Conservation (phyloP, 1,139 yeast species). For the Kodamaea derodonti region DNA sequence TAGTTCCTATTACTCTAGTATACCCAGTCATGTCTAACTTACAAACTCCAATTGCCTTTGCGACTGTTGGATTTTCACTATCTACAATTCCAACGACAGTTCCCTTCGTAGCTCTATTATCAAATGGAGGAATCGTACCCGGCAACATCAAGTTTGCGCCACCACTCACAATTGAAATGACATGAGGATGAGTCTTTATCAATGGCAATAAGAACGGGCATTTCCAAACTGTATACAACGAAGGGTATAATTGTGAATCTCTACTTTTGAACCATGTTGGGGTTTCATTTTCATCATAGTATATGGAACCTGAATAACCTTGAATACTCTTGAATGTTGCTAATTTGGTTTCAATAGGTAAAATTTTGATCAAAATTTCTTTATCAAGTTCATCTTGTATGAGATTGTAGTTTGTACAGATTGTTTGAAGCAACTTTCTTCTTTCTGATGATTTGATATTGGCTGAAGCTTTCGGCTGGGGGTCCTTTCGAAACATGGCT, state of each 20-base stretch:
- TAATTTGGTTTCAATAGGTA: constrained; percentile 63
- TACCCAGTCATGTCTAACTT: constrained; percentile 45
- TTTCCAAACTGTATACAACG: constrained; percentile 70
- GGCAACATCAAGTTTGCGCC: constrained; percentile 94
- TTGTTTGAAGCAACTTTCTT: constrained; percentile 49
- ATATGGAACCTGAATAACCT: constrained; percentile 59
- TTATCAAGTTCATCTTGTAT: constrained; percentile 43
- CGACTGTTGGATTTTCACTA: constrained; percentile 55
- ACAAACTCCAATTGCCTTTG: constrained; percentile 74
- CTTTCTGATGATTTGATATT: constrained; percentile 82
- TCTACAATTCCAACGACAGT: constrained; percentile 71
- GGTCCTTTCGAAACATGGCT: constrained; percentile 16
- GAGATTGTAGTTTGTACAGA: constrained; percentile 44
- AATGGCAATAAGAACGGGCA: constrained; percentile 63
- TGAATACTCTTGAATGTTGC: constrained; percentile 59
- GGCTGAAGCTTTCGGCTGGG: constrained; percentile 63
- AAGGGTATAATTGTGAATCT: constrained; percentile 59
- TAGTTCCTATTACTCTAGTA: constrained; percentile 45
- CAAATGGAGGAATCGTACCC: constrained; percentile 82
- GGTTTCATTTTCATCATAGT: constrained; percentile 56
- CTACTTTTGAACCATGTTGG: constrained; percentile 73
- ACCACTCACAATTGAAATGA: constrained; percentile 55
- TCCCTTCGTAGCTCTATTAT: constrained; percentile 42
- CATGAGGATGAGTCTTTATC: constrained; percentile 69
- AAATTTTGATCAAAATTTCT: constrained; percentile 43